phyloP scores from a whole-genome alignment of 495 filamentous ascomycete genomes.

The Lasiosphaeris hirsuta region DNA sequence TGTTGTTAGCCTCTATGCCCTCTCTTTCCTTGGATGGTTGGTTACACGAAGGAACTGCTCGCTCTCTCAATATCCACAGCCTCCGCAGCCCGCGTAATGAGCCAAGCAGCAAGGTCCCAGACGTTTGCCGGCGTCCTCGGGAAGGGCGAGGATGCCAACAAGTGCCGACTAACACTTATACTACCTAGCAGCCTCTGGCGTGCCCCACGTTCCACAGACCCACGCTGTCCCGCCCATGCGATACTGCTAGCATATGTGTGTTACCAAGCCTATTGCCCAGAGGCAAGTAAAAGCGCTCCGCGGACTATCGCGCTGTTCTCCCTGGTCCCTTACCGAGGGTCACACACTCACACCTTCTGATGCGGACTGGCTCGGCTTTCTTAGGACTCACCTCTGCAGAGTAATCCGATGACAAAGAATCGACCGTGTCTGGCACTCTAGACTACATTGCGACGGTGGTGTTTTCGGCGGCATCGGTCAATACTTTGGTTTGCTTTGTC shows the following conservation, averaged over 20 bases:
- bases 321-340: not conserved
- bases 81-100: too few relatives aligned
- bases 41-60: too few relatives aligned
- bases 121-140: too few relatives aligned
- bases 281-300: not conserved
- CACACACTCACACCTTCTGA: not conserved
- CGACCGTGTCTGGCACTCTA: not conserved
- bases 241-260: not conserved
- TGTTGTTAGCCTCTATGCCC: not conserved
- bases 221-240: too few relatives aligned
- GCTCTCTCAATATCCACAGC: not conserved
- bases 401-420: constrained; percentile 8
- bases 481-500: too few relatives aligned
- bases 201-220: too few relatives aligned
- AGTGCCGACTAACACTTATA: too few relatives aligned
- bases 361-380: not conserved
- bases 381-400: not conserved
- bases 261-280: not conserved
- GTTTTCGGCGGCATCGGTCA: too few relatives aligned
- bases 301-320: not conserved
- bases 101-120: too few relatives aligned
- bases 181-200: too few relatives aligned
- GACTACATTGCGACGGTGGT: not conserved
- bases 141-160: too few relatives aligned
- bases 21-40: not conserved